Base-by-base conservation (phyloP, 164 flowering plant species). In the Dillenia suffruticosa region DNA sequence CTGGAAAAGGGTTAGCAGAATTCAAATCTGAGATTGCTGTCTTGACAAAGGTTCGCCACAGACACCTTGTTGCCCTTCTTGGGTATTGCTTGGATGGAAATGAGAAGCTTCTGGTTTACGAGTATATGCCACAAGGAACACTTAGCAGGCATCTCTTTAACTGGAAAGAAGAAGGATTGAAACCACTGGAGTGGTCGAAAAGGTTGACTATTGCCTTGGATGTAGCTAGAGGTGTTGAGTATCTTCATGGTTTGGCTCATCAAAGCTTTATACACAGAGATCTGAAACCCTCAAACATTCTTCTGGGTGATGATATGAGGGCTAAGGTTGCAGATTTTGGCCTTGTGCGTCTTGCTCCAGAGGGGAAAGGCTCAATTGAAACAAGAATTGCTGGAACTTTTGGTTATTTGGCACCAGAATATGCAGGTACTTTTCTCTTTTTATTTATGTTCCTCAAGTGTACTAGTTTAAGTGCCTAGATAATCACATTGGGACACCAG, bases 221-320 rank as follows among this genome's bases (percentile, higher is more conserved):
- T 66, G 95, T 88, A 47, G 95, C 89, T 2, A 79, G 95, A 63
- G 95, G 89, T 9, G 94, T 87, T 12, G 94, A 87, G 70, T 87
- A 87, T 71, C 85, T 87, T 12, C 94, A 87, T 65, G 73, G 82
- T 57, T 76, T 87, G 59, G 94, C 94, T 3, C 94, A 87, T 67
- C 93, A 87, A 56, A 87, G 93, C 75, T 87, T 87, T 61, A 87
- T 87, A 61, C 93, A 87, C 50, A 76, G 94, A 63, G 94, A 87
- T 68, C 74, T 88, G 19, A 88, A 88, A 71, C 89, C 95, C 49
- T 88, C 95, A 2, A 88, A 88, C 66, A 88, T 88, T 67, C 84
- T 88, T 50, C 89, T 88, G n/a, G 95, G 95, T 44, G 95, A 88
- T 76, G 91, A 88, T 68, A 84, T 88, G 91, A 81, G 91, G 61